phyloP scores from a whole-genome alignment of 2,329 filamentous ascomycete species.

The Colletotrichum zoysiae region DNA sequence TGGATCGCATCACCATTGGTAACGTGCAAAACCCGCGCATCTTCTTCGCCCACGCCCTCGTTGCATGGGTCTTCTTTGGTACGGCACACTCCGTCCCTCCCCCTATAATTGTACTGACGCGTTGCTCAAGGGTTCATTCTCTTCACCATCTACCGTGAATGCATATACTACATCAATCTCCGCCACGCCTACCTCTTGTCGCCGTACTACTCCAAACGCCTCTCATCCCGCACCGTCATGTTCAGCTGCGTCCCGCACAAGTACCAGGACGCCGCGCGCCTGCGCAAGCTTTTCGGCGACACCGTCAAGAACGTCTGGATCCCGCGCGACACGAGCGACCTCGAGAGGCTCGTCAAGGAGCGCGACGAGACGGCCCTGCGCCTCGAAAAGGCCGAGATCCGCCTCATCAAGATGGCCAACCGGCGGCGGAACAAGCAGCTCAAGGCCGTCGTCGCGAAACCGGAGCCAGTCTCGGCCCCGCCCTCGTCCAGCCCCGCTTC shows the following conservation, averaged over 20 bases:
- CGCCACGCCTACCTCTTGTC: constrained; percentile 94
- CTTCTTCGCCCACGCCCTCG: constrained; percentile 83
- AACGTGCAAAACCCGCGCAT: constrained; percentile 70
- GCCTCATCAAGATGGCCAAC: constrained; percentile 81
- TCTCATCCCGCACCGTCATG: constrained; percentile 93
- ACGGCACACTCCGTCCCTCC: not conserved
- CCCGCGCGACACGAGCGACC: constrained; percentile 76
- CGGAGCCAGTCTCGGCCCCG: constrained; percentile 46
- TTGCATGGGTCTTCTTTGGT: constrained; percentile 85
- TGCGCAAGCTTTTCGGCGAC: constrained; percentile 82
- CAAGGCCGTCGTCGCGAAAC: constrained; percentile 10
- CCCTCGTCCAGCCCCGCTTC: constrained; percentile 11
- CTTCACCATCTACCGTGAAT: constrained; percentile 89
- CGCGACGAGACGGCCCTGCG: constrained; percentile 81
- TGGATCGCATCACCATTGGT: constrained; percentile 68
- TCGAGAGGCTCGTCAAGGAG: constrained; percentile 83
- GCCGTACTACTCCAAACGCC: constrained; percentile 82
- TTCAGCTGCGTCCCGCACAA: constrained; percentile 86
- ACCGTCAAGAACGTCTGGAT: constrained; percentile 89
- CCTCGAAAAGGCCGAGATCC: constrained; percentile 85
- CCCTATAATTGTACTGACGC: not conserved
- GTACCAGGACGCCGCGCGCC: constrained; percentile 79
- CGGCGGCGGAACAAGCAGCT: constrained; percentile 43
- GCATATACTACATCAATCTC: constrained; percentile 92
- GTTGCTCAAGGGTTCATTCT: constrained; percentile 75